Base-by-base conservation (phyloP, 305 asterid genomes). In the Plantago lanceolata region DNA sequence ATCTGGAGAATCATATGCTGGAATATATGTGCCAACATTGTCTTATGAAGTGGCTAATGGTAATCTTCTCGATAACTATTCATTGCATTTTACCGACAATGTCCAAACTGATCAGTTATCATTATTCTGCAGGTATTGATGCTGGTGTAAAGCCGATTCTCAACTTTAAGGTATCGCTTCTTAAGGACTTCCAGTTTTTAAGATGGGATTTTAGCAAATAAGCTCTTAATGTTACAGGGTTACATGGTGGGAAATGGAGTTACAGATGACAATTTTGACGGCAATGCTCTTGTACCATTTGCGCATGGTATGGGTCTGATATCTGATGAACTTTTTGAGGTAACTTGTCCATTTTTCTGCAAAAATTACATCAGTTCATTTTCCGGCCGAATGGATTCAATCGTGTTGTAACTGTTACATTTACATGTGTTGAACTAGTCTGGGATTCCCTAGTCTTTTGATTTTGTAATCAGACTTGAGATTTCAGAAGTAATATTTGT, bases 211-310 rank as follows among this genome's bases (percentile, higher is more conserved):
- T 48, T 26, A 33, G 55, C 40, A 71, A 59, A 13, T 73, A 47
- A 76, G 18, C 65, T 74, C 26, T 43, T 67, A 57, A 57, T 31
- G 66, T 48, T 84, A 73, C 92, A 93, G 99, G 99, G 99, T 60
- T 93, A 93, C 79, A 80, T 90, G 90, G 96, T 93, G 66, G 99
- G 99, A 69, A 93, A 93, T 79, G 99, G 99, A 67, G 95, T 82
- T 66, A 19, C 92, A 8, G 99, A 90, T 75, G 80, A 78, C 0
- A 73, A 17, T 51, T 73, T 82, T 73, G 99, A 93, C 6, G 96
- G 89, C 28, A 93, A 93, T 75, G 94, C 99, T 63, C 81, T 93
- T 53, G 84, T 90, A 62, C 97, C 99, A 45, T 93, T 93, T 67
- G 87, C 64, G 7, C 99, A 87, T 59, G 97, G 99, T 63, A 93